phyloP scores from a whole-genome alignment of 2,329 filamentous ascomycete species.

The Diaporthe sp. region DNA sequence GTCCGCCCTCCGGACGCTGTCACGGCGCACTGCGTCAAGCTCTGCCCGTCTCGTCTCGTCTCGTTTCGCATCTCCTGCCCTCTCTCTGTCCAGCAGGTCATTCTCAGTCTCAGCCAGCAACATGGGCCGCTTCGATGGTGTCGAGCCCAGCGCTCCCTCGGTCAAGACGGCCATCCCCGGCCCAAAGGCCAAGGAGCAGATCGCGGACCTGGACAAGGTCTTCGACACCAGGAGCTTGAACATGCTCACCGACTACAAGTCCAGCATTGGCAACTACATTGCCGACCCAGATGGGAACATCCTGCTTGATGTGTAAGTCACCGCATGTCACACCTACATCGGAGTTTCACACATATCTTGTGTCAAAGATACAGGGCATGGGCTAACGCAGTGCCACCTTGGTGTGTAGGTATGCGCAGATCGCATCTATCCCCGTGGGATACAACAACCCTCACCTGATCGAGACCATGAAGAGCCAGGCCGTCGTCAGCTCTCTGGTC shows the following conservation, averaged over 20 bases:
- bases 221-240: slow-evolving; percentile 91
- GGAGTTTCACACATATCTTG: not conserved
- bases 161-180: slow-evolving; percentile 78
- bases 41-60: slow-evolving; percentile 36
- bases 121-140: slow-evolving; percentile 39
- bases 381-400: slow-evolving; percentile 28
- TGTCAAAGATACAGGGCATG: not conserved
- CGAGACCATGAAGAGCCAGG: slow-evolving; percentile 77
- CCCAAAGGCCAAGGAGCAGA: slow-evolving; percentile 77
- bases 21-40: slow-evolving; percentile 34
- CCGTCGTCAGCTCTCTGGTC: slow-evolving; percentile 85
- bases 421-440: slow-evolving; percentile 90
- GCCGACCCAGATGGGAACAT: slow-evolving; percentile 79
- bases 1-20: slow-evolving; percentile 39
- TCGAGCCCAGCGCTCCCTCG: slow-evolving; percentile 64
- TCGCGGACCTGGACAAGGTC: slow-evolving; percentile 79
- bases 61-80: slow-evolving; percentile 23
- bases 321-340: not conserved
- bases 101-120: slow-evolving; percentile 44
- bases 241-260: slow-evolving; percentile 82
- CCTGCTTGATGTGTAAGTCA: slow-evolving; percentile 77
- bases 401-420: slow-evolving; percentile 80
- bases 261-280: slow-evolving; percentile 85
- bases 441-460: slow-evolving; percentile 89
- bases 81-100: slow-evolving; percentile 40